These are phyloP conservation scores for Xenoacremonium recifei DNA, from an alignment of 2,329 filamentous ascomycete species.

Conservation along the genomic window DNA sequence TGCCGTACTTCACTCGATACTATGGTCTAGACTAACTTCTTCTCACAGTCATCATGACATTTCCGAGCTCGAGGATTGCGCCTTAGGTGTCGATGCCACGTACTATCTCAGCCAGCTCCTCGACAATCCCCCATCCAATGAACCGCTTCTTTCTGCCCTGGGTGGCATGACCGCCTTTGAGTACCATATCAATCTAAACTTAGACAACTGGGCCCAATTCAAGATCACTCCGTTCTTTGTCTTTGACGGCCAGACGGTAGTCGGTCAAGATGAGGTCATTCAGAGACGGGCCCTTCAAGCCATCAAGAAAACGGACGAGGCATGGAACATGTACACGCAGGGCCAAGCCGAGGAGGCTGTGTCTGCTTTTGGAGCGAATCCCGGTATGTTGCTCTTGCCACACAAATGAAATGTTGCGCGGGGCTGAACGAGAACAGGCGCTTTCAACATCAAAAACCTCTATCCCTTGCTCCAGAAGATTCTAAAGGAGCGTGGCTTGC, in stretches of 20 bases:
- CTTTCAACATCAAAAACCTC: slow-evolving; percentile 68
- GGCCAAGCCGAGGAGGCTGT: slow-evolving; percentile 80
- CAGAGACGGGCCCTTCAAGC: slow-evolving; percentile 64
- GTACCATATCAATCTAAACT: slow-evolving; percentile 71
- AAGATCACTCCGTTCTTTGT: slow-evolving; percentile 82
- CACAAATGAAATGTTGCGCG: slow-evolving; percentile 24
- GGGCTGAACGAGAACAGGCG: too few relatives aligned
- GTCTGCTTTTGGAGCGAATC: slow-evolving; percentile 74
- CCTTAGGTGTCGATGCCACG: slow-evolving; percentile 83
- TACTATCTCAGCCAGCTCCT: slow-evolving; percentile 84
- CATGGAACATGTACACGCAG: slow-evolving; percentile 85
- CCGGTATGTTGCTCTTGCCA: slow-evolving; percentile 51
- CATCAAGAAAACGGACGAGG: slow-evolving; percentile 69
- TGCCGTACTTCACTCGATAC: slow-evolving; percentile 3
- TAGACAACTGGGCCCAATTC: slow-evolving; percentile 68
- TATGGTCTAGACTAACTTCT: neutral
- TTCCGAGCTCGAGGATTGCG: slow-evolving; percentile 68
- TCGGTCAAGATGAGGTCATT: slow-evolving; percentile 70
- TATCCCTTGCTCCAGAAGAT: slow-evolving; percentile 76
- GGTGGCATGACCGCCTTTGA: slow-evolving; percentile 83
- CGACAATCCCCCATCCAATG: slow-evolving; percentile 66
- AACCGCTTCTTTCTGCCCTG: slow-evolving; percentile 85
- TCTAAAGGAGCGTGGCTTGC: slow-evolving; percentile 64
- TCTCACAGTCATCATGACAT: slow-evolving; percentile 57
- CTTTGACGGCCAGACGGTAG: slow-evolving; percentile 83